Base-by-base conservation (phyloP, 2,329 filamentous ascomycete species). In the Microsporum ferrugineum region DNA sequence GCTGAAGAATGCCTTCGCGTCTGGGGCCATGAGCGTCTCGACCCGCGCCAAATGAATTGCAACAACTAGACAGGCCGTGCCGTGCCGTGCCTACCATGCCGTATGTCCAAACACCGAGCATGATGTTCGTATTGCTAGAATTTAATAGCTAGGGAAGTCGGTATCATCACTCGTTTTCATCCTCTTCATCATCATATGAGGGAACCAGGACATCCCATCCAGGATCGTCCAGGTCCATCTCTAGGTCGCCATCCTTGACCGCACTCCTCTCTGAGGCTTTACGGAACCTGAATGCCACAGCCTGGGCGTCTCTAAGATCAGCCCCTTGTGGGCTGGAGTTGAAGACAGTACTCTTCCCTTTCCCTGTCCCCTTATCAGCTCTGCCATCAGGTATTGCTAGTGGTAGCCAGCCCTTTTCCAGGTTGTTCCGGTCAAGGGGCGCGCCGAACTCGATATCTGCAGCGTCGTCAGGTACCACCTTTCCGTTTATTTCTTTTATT, bases 401-500 rank as follows among this genome's bases (percentile, higher is more conserved):
- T 51, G 70, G 70, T 29, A 71, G 71, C 79, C 80, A 83, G 51
- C 80, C 80, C 66, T 79, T 78, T 23, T 72, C 73, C 4, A 73
- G 65, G 62, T 83, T 79, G 61, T 77, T 76, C 39, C 69, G 70
- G 68, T 82, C 79, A 33, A 76, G 68, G 0, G 76, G 75, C 3
- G 78, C 68, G 1, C 77, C 80, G 29, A 83, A 70, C 41, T 79
- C 72, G 45, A 83, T 73, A 3, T 77, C 70, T 0, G 72, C 68
- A 0, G 75, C 63, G 61, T 76, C 60, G 61, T 72, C 65, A 38
- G 80, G 76, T 60, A 77, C 36, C 7, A 65, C 10, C 7, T 73
- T 68, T 36, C 72, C 70, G 58, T 74, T 73, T 56, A 79, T 73
- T 47, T 76, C 68, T 41, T 62, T 70, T 10, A 77, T 63, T 2